Base-by-base conservation (phyloP, 495 filamentous ascomycete genomes). In the Clohesyomyces aquaticus region DNA sequence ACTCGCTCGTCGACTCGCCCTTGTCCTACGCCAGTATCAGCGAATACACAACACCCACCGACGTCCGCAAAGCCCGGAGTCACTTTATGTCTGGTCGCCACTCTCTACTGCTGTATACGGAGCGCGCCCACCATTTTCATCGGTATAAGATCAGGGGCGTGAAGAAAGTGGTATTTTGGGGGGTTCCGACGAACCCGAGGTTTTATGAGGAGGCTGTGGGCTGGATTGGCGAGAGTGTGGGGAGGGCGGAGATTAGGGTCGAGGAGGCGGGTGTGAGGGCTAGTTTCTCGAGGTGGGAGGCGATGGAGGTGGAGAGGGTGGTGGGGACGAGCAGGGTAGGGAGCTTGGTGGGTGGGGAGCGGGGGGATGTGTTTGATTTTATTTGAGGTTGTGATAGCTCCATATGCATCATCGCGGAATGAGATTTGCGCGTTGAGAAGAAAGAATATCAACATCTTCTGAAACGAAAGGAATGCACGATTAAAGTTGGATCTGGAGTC, bases 71-170 rank as follows among this genome's bases (percentile, higher is more conserved):
- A 19, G 90, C 95, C 19, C 81, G 93, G 8, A 90, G 89, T 14
- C 90, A 97, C 70, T 98, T 98, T 77, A 74, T 91, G 59, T 87
- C 76, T 46, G 93, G 93, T 4, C 81, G 90, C 26, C 88, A 96
- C 68, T 86, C 86, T 35, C 82, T 97, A 21, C 77, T 98, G 35
- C 79, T 98, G 18, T 98, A 98, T 75, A 92, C 91, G 9, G 93
- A 93, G 74, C 87, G 94, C 26, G 87, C 92, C 18, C 95, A 98
- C 77, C 95, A 98, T 74, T 98, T 98, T 79, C 81, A 90, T 25
- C 82, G 95, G 21, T 93, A 91, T 70, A 82, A 82, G 60, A 77
- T 98, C 21, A 81, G 85, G 32, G 94, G 94, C 11, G 91, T 92
- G 25, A 86, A 84, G 74, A 81, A 84, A 51, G 82, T 97, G 8